Evolutionary conservation across 2,329 filamentous ascomycete genomes (phyloP).

Genomic region (Diaporthe australafricana): DNA sequence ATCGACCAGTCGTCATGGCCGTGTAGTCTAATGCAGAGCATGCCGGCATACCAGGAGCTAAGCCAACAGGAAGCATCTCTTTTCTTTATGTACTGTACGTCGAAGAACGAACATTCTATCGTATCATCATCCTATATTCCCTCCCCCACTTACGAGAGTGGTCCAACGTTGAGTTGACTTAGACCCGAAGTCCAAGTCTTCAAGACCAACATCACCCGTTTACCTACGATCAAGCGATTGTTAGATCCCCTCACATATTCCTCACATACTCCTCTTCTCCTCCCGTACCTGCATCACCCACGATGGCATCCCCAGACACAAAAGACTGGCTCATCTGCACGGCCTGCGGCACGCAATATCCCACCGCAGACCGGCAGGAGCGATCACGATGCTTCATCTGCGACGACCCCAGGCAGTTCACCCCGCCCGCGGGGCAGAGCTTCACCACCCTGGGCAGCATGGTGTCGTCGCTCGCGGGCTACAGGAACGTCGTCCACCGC

Average conservation of each 20-base stretch:
- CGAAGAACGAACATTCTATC: neutral
- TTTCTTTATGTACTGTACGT: neutral
- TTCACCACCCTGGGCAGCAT: constrained; percentile 71
- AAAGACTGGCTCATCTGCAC: constrained; percentile 66
- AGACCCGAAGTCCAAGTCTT: neutral
- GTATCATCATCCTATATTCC: neutral
- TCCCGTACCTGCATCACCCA: neutral
- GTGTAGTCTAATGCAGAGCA: neutral
- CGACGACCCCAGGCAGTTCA: constrained; percentile 79
- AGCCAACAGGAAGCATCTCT: neutral
- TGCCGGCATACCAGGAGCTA: neutral
- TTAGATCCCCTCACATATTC: neutral
- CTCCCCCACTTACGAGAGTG: constrained; percentile 27
- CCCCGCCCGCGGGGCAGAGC: constrained; percentile 71
- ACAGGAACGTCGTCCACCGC: constrained; percentile 66
- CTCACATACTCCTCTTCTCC: neutral
- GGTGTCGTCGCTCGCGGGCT: constrained; percentile 45
- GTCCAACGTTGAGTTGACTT: neutral
- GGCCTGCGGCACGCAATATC: constrained; percentile 78
- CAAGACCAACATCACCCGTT: neutral
- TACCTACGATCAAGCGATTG: neutral
- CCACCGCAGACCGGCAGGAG: constrained; percentile 58
- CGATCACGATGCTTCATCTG: constrained; percentile 75
- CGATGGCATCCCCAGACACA: neutral
- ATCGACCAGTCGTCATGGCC: neutral